Evolutionary conservation across 2,329 filamentous ascomycete genomes (phyloP).

Genomic region (Penicillium sp.): DNA sequence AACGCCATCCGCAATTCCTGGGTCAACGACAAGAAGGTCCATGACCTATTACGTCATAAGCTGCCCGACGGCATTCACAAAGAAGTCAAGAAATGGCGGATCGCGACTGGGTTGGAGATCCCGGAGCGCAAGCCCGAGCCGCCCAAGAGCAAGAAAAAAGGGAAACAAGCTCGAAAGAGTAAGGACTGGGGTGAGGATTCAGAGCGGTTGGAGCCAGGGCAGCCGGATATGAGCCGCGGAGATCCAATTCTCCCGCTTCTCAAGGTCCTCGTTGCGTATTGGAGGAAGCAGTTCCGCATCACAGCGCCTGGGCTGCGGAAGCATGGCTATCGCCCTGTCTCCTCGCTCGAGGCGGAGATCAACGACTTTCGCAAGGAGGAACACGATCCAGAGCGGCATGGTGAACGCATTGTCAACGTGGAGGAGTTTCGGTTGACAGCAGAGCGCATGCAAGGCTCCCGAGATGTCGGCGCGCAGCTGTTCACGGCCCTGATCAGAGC

Average conservation of each 20-base stretch:
- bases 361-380: slow-evolving; percentile 65
- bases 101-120: slow-evolving; percentile 61
- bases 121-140: slow-evolving; percentile 42
- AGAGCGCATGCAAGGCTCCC: slow-evolving; percentile 69
- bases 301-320: slow-evolving; percentile 82
- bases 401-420: slow-evolving; percentile 68
- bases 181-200: slow-evolving; percentile 73
- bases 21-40: slow-evolving; percentile 72
- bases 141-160: slow-evolving; percentile 43
- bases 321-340: slow-evolving; percentile 78
- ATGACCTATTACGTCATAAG: slow-evolving; percentile 72
- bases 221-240: slow-evolving; percentile 73
- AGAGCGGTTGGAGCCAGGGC: slow-evolving; percentile 65
- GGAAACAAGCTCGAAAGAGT: slow-evolving; percentile 41
- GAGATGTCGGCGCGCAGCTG: slow-evolving; percentile 83
- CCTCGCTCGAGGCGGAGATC: slow-evolving; percentile 69
- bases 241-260: slow-evolving; percentile 78
- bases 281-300: slow-evolving; percentile 78
- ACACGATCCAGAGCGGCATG: slow-evolving; percentile 64
- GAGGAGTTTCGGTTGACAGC: slow-evolving; percentile 68
- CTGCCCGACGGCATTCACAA: slow-evolving; percentile 65
- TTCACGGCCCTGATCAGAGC: slow-evolving; percentile 83
- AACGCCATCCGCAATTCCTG: slow-evolving; percentile 83
- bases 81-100: slow-evolving; percentile 70
- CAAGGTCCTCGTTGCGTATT: slow-evolving; percentile 74